phyloP scores from a whole-genome alignment of 306 rosid genomes.

The Lagenaria siceraria region DNA sequence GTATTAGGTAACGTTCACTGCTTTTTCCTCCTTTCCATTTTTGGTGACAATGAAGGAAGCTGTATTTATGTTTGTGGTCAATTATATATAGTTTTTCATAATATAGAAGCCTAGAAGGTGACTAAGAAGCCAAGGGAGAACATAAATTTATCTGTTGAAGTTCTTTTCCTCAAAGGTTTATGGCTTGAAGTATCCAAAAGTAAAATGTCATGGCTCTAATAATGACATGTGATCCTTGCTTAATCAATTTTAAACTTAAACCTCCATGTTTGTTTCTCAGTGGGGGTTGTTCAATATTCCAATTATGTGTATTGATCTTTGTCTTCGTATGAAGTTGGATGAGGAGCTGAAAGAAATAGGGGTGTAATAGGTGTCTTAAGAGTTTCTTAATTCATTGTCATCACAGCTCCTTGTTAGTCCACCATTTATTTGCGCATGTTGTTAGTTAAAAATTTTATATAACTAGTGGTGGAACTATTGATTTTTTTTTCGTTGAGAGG shows the following conservation, averaged over 20 bases:
- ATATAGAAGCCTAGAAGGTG: not conserved
- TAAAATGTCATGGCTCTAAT: not conserved
- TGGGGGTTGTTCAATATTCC: not conserved
- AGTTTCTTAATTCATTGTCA: not conserved
- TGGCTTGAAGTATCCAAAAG: not conserved
- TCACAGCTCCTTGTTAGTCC: not conserved
- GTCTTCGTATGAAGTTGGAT: not conserved
- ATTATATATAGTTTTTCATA: not conserved
- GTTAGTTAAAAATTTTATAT: not conserved
- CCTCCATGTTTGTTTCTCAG: not conserved
- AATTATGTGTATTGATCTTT: not conserved
- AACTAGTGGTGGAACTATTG: not conserved
- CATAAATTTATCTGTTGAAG: not conserved
- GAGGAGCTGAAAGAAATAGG: not conserved
- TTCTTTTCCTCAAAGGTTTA: not conserved
- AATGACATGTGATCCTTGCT: not conserved
- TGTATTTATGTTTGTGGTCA: not conserved
- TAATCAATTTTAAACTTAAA: not conserved
- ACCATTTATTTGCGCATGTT: not conserved
- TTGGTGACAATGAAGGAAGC: not conserved
- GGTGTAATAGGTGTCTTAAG: not conserved
- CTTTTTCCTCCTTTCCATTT: not conserved
- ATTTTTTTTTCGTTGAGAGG: not conserved
- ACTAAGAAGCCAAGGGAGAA: not conserved
- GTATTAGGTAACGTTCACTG: slow-evolving; percentile 57